Conservation (phyloP, 2,329 filamentous ascomycete species). For the Ustilaginoidea virens region DNA sequence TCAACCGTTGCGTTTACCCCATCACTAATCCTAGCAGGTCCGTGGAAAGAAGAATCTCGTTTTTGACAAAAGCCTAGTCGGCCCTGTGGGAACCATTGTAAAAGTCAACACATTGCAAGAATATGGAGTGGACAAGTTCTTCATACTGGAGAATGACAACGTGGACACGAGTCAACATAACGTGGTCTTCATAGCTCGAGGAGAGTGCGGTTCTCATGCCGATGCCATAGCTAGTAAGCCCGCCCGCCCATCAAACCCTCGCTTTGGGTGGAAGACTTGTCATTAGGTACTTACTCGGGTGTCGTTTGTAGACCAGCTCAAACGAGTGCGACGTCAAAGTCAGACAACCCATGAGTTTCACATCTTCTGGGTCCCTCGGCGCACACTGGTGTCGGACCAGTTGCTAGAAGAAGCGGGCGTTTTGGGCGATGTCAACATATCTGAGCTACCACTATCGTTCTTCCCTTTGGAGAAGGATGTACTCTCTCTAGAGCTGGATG, state of each 20-base stretch:
- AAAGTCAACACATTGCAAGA: constrained; percentile 93
- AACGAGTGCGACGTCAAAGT: constrained; percentile 73
- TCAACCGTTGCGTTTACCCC: constrained; percentile 26
- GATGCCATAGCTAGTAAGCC: constrained; percentile 75
- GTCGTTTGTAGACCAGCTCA: constrained; percentile 59
- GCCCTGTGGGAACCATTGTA: constrained; percentile 77
- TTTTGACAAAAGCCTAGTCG: constrained; percentile 79
- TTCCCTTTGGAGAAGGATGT: constrained; percentile 85
- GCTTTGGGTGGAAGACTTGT: neutral
- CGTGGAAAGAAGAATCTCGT: constrained; percentile 98
- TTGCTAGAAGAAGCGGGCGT: constrained; percentile 87
- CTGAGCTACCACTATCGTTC: constrained; percentile 78
- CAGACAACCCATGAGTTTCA: constrained; percentile 91
- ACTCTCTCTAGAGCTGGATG: constrained; percentile 76
- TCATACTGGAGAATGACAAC: constrained; percentile 91
- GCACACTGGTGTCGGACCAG: constrained; percentile 81
- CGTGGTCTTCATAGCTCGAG: constrained; percentile 82
- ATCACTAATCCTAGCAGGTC: constrained; percentile 42
- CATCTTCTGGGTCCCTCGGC: constrained; percentile 87
- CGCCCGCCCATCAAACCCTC: too few species aligned
- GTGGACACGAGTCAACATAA: constrained; percentile 89
- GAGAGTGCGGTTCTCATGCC: constrained; percentile 74
- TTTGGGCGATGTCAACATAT: constrained; percentile 78
- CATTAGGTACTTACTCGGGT: constrained; percentile 16
- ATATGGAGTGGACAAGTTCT: constrained; percentile 95